Base-by-base conservation (phyloP, 306 rosid species). In the Pyrus bretschneideri region DNA sequence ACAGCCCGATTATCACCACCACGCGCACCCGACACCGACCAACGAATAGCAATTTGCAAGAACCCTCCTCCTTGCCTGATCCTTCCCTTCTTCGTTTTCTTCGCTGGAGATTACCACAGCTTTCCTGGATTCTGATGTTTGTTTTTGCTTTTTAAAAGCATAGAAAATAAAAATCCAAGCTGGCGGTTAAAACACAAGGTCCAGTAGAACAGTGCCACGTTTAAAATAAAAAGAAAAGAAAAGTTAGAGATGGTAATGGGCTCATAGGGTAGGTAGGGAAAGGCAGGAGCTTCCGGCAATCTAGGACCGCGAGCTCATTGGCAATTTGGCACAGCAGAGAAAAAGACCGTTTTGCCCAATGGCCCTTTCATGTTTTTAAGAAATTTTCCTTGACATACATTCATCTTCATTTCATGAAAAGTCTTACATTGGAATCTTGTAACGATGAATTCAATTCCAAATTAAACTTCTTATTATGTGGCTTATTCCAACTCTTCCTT, bases 1-100 rank as follows among this genome's bases (percentile, higher is more conserved):
- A 88, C 96, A 88, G 91, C 92, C 91, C 92, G 78, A 82, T 71
- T 19, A 59, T 42, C 22, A 66, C 74, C 52, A 46, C 2, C 58
- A 62, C 65, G 73, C 70, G 55, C 31, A 4, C 70, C 19, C 72
- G 51, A 52, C 64, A 17, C 79, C 72, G 59, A 8, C 57, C 80
- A 4, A 12, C 5, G 5, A 46, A 46, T 46, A 46, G 52, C 52
- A 38, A 38, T 38, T 38, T 38, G 42, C 42, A 11, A 25, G 35
- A 64, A 80, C 6, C 30, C 51, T 69, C 74, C 62, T 59, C 35
- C 27, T n/a, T 21, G 11, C 25, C 9, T 6, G 14, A 23, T 45
- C 17, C 33, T 23, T 12, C 14, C 35, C 4, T 23, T 60, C 65
- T n/a, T 57, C 23, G 22, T 57, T 57, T 19, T 22, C 61, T 57